These are phyloP conservation scores for Aureobasidium pullulans DNA, from an alignment of 2,329 filamentous ascomycete species.

Conservation along the genomic window DNA sequence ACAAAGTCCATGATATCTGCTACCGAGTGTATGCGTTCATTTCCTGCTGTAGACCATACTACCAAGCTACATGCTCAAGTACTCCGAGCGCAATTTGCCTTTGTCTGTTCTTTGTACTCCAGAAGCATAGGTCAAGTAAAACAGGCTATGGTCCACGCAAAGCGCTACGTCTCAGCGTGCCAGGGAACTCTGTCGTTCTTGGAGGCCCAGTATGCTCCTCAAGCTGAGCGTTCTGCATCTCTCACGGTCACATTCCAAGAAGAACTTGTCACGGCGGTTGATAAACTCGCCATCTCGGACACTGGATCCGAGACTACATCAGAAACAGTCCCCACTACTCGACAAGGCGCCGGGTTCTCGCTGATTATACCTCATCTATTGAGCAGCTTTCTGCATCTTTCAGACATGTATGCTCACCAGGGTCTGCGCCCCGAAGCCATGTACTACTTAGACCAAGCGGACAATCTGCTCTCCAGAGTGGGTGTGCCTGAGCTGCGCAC, in stretches of 20 bases:
- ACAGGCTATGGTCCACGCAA: conserved; percentile 1
- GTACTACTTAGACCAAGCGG: conserved; percentile 78
- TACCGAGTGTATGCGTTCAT: neutral
- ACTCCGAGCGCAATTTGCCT: neutral
- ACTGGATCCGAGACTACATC: neutral
- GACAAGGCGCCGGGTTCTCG: neutral
- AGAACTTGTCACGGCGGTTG: neutral
- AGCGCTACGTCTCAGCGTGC: conserved; percentile 4
- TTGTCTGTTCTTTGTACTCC: neutral
- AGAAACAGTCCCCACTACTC: neutral
- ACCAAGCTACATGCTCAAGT: neutral
- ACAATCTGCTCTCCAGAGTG: conserved; percentile 57
- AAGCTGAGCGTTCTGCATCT: too few relatives aligned
- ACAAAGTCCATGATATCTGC: neutral
- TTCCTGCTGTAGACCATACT: neutral
- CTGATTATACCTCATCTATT: conserved; percentile 57
- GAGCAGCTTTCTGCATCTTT: conserved; percentile 63
- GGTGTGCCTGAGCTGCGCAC: neutral
- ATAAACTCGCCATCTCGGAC: neutral
- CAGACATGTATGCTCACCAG: conserved; percentile 70
- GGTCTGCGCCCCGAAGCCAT: conserved; percentile 83
- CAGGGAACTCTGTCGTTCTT: conserved; percentile 3
- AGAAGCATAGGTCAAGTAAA: neutral
- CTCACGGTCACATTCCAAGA: neutral
- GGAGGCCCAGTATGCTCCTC: conserved; percentile 22